phyloP scores from a whole-genome alignment of 352 stramenopile species.

The Phytopythium kandeliae region DNA sequence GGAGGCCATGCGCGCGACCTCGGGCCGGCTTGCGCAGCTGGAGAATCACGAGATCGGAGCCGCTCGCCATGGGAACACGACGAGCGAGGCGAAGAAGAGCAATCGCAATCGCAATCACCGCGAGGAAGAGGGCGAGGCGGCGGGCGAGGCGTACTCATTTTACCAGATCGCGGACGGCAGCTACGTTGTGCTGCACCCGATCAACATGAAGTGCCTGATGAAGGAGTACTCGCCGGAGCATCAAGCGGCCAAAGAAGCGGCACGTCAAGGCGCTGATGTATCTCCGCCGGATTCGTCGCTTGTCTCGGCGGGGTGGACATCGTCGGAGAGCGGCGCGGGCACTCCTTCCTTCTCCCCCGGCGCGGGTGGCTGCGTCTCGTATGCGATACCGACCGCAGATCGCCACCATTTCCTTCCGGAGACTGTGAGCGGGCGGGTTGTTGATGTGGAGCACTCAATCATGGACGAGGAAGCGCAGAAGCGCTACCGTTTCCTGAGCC shows the following conservation, averaged over 20 bases:
- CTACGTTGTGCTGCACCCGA: slow-evolving; percentile 84
- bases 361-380: neutral
- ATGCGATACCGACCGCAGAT: slow-evolving; percentile 9
- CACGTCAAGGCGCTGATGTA: too few relatives aligned
- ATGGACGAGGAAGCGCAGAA: slow-evolving; percentile 83
- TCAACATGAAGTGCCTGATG: slow-evolving; percentile 87
- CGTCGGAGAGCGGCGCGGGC: neutral
- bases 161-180: slow-evolving; percentile 84
- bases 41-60: slow-evolving; percentile 13
- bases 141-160: slow-evolving; percentile 65
- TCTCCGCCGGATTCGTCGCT: slow-evolving; percentile 14
- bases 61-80: slow-evolving; percentile 11
- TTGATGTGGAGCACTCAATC: slow-evolving; percentile 85
- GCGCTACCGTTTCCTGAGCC: slow-evolving; percentile 82
- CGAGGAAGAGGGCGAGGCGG: neutral
- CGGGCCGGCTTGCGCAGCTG: slow-evolving; percentile 40
- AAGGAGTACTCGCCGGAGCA: slow-evolving; percentile 58
- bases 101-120: slow-evolving; percentile 1
- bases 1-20: slow-evolving; percentile 71
- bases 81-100: too few relatives aligned
- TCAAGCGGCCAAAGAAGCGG: slow-evolving; percentile 7
- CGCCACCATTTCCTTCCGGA: slow-evolving; percentile 55
- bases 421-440: slow-evolving; percentile 45
- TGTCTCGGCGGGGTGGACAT: slow-evolving; percentile 3
- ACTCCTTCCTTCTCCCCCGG: neutral